A percentile compares a stretch with the other conserved stretches of the same genome.
phyloP scores from a whole-genome alignment of 208 protist species.

The Trypanosoma congolense region DNA sequence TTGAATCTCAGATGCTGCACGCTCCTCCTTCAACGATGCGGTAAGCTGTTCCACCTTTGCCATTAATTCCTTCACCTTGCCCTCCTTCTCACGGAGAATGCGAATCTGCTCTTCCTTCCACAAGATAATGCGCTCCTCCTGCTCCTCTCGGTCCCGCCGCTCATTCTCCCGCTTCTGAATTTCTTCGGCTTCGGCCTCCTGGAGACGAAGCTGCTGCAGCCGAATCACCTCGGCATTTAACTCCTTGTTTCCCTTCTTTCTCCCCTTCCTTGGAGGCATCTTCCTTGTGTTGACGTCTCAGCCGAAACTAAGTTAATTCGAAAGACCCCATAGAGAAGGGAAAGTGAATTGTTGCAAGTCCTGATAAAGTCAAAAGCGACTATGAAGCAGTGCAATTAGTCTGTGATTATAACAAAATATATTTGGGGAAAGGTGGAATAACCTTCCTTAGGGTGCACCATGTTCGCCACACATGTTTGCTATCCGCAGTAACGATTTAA shows the following conservation, averaged over 20 bases:
- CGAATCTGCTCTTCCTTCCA: constrained; percentile 63
- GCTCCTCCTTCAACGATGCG: constrained; percentile 31
- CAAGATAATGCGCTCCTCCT: constrained; percentile 60
- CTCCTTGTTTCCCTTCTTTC: constrained; percentile 27
- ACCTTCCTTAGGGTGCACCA: no score
- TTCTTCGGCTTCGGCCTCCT: constrained; percentile 68
- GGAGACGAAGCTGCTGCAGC: constrained; percentile 43
- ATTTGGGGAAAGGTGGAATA: no score
- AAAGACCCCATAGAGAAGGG: no score
- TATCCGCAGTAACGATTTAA: no score
- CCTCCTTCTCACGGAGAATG: constrained; percentile 53
- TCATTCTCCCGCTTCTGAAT: constrained; percentile 65
- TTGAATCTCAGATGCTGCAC: constrained; percentile 34
- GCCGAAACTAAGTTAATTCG: constrained; percentile 6
- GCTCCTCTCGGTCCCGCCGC: constrained; percentile 58
- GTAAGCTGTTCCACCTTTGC: constrained; percentile 40
- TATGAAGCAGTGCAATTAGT: no score
- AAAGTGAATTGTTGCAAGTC: no score
- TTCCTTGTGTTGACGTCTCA: constrained; percentile 1
- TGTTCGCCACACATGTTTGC: no score
- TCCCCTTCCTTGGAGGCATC: constrained; percentile 41
- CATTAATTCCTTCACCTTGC: constrained; percentile 47
- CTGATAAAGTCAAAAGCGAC: no score
- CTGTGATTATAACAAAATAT: no score
- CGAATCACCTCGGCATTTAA: constrained; percentile 39